These are phyloP conservation scores for Grigorovia humatica DNA, from an alignment of 805 yeast species.

Conservation along the genomic window DNA sequence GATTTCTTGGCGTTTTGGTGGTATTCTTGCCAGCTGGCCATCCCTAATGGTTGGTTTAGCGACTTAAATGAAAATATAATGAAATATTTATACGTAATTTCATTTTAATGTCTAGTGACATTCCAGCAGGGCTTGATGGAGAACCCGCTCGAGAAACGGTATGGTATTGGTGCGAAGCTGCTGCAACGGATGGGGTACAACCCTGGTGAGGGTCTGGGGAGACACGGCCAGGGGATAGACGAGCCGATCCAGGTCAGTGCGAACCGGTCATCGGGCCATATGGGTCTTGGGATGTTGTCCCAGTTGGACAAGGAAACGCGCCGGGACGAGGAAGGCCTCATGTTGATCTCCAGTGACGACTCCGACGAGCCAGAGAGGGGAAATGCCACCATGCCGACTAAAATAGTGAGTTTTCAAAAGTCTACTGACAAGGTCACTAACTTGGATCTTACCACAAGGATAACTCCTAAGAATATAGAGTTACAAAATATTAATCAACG, in stretches of 20 bases:
- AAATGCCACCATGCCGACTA: no score
- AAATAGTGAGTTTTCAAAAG: not conserved
- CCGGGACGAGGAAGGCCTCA: slow-evolving; percentile 5
- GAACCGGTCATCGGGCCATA: slow-evolving; percentile 43
- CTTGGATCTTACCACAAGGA: not conserved
- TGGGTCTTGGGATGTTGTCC: slow-evolving; percentile 61
- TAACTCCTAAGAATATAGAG: not conserved
- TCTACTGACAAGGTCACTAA: not conserved
- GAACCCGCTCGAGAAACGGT: slow-evolving; percentile 20
- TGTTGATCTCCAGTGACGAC: slow-evolving; percentile 1
- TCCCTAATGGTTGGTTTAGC: not conserved
- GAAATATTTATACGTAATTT: no score
- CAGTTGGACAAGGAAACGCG: not conserved
- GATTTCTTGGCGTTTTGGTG: slow-evolving; percentile 37
- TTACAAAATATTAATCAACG: not conserved
- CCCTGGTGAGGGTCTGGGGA: slow-evolving; percentile 80
- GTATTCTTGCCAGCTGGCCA: not conserved
- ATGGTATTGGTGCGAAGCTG: slow-evolving; percentile 80
- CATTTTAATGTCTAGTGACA: no score
- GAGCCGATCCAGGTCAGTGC: slow-evolving; percentile 66
- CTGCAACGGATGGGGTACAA: slow-evolving; percentile 80
- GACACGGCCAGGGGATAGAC: slow-evolving; percentile 56
- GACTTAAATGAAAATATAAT: no score
- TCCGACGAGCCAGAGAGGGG: no score
- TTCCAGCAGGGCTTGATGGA: no score